Base-by-base conservation (phyloP, 305 asterid species). In the Rubia balearica region DNA sequence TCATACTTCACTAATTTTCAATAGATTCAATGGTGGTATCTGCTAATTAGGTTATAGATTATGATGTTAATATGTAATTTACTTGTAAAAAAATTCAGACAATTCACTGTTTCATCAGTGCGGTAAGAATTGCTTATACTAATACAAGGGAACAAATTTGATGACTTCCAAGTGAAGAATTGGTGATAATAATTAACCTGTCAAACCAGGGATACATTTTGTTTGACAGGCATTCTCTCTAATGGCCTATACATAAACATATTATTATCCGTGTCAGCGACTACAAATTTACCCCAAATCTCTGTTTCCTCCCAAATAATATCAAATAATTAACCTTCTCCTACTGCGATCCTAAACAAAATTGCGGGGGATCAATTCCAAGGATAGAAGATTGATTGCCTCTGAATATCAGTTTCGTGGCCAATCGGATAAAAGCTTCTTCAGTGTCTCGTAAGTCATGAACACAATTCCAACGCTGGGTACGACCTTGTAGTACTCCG, bases 401-500 rank as follows among this genome's bases (percentile, higher is more conserved):
- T 51, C 60, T 10, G 6, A 14, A 79, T 60, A 76, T 71, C 82
- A 89, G 77, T 80, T 77, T 72, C 77, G 82, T 60, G 87, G 77
- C 53, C 83, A 86, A 48, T 75, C 30, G 19, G 97, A 88, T 33
- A 94, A 86, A 73, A 91, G 81, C 85, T 83, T 88, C 88, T 86
- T 91, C 89, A 94, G 79, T 7, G 95, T 87, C 77, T 94, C 99
- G 4, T 94, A 94, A 7, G 99, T 88, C 99, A 94, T 91, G 86
- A 94, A 94, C 77, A 86, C 97, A 75, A 94, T 89, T 70, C 97
- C 99, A 21, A 91, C 97, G 45, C 98, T 77, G 5, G 99, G 99
- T 67, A 94, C 96, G 71, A 95, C 99, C 78, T 95, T 95, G 89
- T 88, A 95, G 76, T 89, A 91, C 76, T 95, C 99, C 0, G 99